Conservation (phyloP, 768 basidiomycete genomes). For the Pulveroboletus sp. region DNA sequence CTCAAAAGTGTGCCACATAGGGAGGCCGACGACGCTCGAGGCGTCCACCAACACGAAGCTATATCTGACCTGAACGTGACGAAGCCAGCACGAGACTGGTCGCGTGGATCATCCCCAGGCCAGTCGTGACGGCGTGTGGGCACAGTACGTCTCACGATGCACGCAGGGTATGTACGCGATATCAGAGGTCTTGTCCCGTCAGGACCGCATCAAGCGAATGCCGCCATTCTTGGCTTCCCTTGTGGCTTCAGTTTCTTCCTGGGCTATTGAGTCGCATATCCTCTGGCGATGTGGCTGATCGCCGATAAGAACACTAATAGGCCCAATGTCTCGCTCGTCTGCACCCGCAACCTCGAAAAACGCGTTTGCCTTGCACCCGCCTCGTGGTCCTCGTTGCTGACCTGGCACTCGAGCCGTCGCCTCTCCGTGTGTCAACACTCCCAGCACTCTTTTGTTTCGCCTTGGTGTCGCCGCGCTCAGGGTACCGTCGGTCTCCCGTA, state of each 20-base stretch:
- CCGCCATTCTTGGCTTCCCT: not conserved
- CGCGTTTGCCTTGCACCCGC: slow-evolving; percentile 7
- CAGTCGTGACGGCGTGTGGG: no score
- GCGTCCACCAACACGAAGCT: no score
- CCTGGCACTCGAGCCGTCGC: not conserved
- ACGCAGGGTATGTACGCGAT: no score
- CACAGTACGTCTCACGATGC: no score
- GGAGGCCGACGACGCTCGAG: no score
- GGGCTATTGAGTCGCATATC: not conserved
- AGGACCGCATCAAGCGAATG: not conserved
- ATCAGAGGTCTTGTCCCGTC: not conserved
- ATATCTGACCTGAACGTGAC: no score
- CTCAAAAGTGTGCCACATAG: no score
- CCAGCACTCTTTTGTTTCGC: not conserved
- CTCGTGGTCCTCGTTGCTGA: slow-evolving; percentile 7
- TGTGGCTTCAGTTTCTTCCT: not conserved
- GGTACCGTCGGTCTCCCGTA: slow-evolving; percentile 3
- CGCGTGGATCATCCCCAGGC: no score
- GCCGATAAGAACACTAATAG: not conserved
- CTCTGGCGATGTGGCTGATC: not conserved
- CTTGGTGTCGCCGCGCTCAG: not conserved
- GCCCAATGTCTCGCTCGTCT: not conserved
- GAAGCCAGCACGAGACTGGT: no score
- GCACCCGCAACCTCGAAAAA: not conserved
- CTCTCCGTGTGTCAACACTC: not conserved